Conservation (phyloP, 371 early-diverging fungal species). For the Funneliformis caledonium region DNA sequence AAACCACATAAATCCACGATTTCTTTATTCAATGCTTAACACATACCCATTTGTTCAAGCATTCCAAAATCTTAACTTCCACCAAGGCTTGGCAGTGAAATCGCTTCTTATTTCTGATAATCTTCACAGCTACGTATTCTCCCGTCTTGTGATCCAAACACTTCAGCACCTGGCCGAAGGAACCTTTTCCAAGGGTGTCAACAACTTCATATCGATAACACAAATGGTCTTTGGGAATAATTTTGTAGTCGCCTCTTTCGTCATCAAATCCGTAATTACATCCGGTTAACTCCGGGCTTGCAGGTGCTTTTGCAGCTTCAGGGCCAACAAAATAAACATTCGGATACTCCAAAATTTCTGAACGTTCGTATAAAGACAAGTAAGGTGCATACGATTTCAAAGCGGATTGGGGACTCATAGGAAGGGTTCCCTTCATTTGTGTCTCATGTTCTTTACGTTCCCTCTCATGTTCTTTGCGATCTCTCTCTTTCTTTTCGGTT, state of each 20-base stretch:
- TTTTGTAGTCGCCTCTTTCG: conserved; percentile 90
- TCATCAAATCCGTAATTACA: conserved; percentile 86
- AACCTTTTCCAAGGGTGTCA: conserved; percentile 92
- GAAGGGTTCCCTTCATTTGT: conserved; percentile 21
- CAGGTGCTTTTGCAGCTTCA: conserved; percentile 61
- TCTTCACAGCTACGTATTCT: conserved; percentile 89
- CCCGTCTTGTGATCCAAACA: conserved; percentile 92
- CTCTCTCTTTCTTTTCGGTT: conserved; percentile 2
- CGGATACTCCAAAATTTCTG: conserved; percentile 79
- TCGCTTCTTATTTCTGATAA: conserved; percentile 93
- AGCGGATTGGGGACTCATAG: conserved; percentile 27
- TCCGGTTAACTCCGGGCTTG: conserved; percentile 54
- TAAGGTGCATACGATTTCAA: conserved; percentile 34
- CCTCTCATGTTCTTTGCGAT: conserved; percentile 11
- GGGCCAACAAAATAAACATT: conserved; percentile 88
- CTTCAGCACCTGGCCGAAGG: conserved; percentile 97
- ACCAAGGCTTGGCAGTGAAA: conserved; percentile 96
- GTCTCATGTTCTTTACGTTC: conserved; percentile 18
- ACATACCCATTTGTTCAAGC: conserved; percentile 68
- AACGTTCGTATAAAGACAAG: conserved; percentile 63
- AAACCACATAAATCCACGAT: background rate
- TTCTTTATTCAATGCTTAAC: background rate
- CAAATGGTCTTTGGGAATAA: conserved; percentile 86
- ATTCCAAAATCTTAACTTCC: conserved; percentile 90
- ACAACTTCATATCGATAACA: conserved; percentile 91